phyloP scores from a whole-genome alignment of 129 eudicot species.

The Helianthus tuberosus region DNA sequence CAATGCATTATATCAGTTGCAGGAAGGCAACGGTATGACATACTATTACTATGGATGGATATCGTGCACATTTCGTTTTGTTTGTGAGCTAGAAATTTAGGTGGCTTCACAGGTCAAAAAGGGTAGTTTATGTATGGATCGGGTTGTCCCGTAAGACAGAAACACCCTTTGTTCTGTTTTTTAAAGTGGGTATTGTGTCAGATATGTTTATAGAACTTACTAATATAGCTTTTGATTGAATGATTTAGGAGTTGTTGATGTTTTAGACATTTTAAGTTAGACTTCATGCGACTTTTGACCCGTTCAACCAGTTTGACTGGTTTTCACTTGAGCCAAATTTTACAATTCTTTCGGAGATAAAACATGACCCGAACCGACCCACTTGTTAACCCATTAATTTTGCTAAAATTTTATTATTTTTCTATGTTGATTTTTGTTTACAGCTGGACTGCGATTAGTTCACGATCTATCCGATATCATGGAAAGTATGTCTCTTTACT shows the following conservation, averaged over 20 bases:
- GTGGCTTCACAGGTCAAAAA: not conserved
- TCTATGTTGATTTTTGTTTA: constrained; percentile 23
- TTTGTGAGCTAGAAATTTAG: not conserved
- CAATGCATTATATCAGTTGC: constrained; percentile 67
- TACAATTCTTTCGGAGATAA: not conserved
- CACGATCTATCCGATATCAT: constrained; percentile 74
- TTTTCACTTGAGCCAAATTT: not conserved
- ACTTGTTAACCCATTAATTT: not conserved
- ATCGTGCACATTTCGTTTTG: not conserved
- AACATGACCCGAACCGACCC: not conserved
- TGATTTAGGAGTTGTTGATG: not conserved
- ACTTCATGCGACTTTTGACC: not conserved
- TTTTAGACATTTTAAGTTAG: not conserved
- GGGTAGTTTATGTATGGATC: not conserved
- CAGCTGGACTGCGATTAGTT: constrained; percentile 60
- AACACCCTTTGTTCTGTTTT: not conserved
- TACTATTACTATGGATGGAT: constrained; percentile 16
- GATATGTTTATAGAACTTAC: not conserved
- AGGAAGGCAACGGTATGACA: constrained; percentile 54
- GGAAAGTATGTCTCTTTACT: constrained; percentile 49
- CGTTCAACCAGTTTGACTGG: not conserved
- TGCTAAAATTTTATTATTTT: constrained; percentile 22
- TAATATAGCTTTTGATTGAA: not conserved
- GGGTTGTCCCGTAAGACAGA: not conserved
- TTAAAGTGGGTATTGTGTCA: not conserved